A percentile compares a stretch with the other conserved stretches of the same genome.
These are phyloP conservation scores for Nannizziopsis arthrosporioides DNA, from an alignment of 2,329 filamentous ascomycete species.

Conservation along the genomic window DNA sequence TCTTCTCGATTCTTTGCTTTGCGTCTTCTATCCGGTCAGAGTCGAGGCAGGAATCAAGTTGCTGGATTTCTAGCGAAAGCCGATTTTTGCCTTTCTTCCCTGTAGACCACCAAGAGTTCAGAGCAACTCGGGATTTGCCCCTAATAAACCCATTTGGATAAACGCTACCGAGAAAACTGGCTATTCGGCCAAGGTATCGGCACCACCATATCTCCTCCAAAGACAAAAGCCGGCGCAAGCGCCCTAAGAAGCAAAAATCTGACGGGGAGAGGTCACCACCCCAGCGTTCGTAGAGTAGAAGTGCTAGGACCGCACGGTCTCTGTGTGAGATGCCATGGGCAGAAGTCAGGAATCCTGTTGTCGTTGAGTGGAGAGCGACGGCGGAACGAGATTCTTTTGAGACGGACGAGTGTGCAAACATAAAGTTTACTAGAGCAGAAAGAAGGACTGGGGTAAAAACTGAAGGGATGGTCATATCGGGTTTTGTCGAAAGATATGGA, in stretches of 20 bases:
- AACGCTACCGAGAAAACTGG: constrained; percentile 45
- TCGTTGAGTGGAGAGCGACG: constrained; percentile 59
- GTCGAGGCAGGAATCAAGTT: constrained; percentile 26
- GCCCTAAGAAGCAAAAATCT: constrained; percentile 44
- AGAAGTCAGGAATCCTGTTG: constrained; percentile 54
- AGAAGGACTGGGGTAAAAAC: constrained; percentile 40
- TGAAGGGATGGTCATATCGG: constrained; percentile 25
- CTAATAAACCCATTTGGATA: constrained; percentile 48
- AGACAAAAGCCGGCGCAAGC: constrained; percentile 44
- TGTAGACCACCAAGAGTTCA: constrained; percentile 34
- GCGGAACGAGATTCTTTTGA: constrained; percentile 49
- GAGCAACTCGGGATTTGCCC: constrained; percentile 22
- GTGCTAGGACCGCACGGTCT: constrained; percentile 56
- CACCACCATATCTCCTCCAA: constrained; percentile 53
- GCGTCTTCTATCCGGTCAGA: constrained; percentile 31
- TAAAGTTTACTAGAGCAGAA: constrained; percentile 47
- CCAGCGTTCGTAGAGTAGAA: constrained; percentile 65
- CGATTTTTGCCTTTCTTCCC: constrained; percentile 33
- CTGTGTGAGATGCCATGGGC: constrained; percentile 64
- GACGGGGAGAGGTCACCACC: constrained; percentile 51
- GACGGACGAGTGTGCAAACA: constrained; percentile 44
- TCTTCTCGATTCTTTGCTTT: constrained; percentile 38
- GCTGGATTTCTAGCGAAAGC: constrained; percentile 36
- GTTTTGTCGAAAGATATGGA: constrained; percentile 13
- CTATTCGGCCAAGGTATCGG: constrained; percentile 51